Evolutionary conservation across 352 stramenopile species (phyloP).

Genomic region (Bremia lactucae): DNA sequence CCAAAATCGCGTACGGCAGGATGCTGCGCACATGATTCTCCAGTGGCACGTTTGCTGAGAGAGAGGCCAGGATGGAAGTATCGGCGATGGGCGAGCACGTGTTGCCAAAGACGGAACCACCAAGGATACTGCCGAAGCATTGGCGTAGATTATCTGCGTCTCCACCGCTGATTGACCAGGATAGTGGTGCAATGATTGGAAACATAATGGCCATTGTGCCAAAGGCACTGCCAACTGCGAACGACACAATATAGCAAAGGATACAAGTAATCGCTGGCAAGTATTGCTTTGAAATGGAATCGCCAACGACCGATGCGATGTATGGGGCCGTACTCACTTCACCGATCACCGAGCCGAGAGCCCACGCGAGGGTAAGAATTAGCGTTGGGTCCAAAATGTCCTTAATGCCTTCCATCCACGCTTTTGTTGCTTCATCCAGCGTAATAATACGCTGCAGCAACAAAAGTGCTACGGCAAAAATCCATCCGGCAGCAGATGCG

Average conservation of each 20-base stretch:
- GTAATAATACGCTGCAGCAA: constrained; percentile 77
- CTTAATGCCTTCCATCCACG: constrained; percentile 86
- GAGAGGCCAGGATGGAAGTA: constrained; percentile 83
- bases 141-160: constrained; percentile 77
- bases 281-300: constrained; percentile 66
- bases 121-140: constrained; percentile 83
- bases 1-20: constrained; percentile 70
- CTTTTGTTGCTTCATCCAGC: constrained; percentile 79
- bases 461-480: constrained; percentile 60
- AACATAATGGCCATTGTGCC: constrained; percentile 91
- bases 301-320: constrained; percentile 66
- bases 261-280: constrained; percentile 72
- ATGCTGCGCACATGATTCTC: constrained; percentile 83
- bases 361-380: constrained; percentile 85
- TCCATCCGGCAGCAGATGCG: constrained; percentile 63
- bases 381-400: constrained; percentile 87
- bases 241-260: constrained; percentile 85
- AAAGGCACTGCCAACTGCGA: constrained; percentile 83
- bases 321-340: constrained; percentile 79
- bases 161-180: constrained; percentile 66
- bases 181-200: constrained; percentile 82
- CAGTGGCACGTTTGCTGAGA: constrained; percentile 64
- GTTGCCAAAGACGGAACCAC: constrained; percentile 82
- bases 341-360: constrained; percentile 74
- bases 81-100: constrained; percentile 89